Evolutionary conservation across 495 filamentous ascomycete species (phyloP), one percentile per base, ranked within the genome.

Genomic region (Hyphodiscus hymeniophilus): DNA sequence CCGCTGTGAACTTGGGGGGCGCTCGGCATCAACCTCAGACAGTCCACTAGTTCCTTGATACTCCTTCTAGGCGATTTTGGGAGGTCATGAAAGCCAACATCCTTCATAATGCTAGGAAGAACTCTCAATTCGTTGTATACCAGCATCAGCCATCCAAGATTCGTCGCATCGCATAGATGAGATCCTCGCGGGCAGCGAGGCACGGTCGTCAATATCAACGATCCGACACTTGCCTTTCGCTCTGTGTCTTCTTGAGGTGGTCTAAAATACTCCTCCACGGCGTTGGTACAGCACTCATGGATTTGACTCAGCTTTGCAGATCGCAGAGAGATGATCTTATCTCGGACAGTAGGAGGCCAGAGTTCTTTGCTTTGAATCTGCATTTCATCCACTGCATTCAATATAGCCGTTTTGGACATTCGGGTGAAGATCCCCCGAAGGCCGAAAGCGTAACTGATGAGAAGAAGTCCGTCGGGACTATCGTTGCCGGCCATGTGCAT

Each of bases 71-170:
- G 50, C 11, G 48, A 22, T 26, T 8, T 39, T n/a, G 47, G 30
- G 12, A 42, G 35, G 20, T 49, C 17, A 16, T 44, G 47, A 22
- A 58, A 50, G 20, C 59, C 40, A 20, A 59, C 50, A 22, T 47
- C 42, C 13, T 45, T 54, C 13, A 56, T 52, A 7, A 56, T 45
- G 11, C 38, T 43, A 1, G 56, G 40, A 1, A 71, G 52, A 7
- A 71, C 45, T 20, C 54, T 52, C 3, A 68, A 45, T 33, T 68
- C 62, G 50, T 63, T 61, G 46, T 60, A 63, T 7, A 62, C 53
- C 7, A 66, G 58, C 62, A 71, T 63, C 32, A 66, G 48, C 66
- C 66, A 71, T 11, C 67, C 67, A 0, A 71, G 55, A 47, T 71
- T 71, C 20, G 57, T 59, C 0, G 65, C 64, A 48, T 71, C 67